Conservation (phyloP, 371 early-diverging fungal genomes). For the Saksenaea vasiformis region DNA sequence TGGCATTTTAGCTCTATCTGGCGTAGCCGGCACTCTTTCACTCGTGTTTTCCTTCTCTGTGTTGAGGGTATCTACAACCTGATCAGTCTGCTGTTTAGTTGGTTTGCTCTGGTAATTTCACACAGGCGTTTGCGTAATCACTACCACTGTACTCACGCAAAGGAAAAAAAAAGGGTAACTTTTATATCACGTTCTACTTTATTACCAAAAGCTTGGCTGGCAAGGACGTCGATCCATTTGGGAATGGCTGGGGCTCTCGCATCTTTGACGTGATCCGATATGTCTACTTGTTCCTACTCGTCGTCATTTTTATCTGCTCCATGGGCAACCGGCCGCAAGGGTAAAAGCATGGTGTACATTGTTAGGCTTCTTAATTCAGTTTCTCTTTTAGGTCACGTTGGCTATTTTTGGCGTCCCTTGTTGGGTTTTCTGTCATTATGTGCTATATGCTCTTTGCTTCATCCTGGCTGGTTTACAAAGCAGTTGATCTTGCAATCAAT, state of each 20-base stretch:
- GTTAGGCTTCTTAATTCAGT: constrained; percentile 32
- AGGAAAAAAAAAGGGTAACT: constrained; percentile 57
- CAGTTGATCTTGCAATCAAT: constrained; percentile 40
- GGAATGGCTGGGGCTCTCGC: constrained; percentile 59
- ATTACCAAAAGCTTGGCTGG: constrained; percentile 63
- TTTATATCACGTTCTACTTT: constrained; percentile 88
- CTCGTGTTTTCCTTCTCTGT: constrained; percentile 65
- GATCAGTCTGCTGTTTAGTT: constrained; percentile 74
- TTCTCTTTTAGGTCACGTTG: constrained; percentile 33
- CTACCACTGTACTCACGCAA: not conserved
- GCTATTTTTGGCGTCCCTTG: constrained; percentile 40
- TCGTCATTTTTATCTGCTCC: constrained; percentile 80
- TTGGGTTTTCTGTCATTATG: constrained; percentile 47
- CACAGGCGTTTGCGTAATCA: too few species aligned
- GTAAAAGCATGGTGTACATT: constrained; percentile 55
- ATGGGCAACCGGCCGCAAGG: constrained; percentile 95
- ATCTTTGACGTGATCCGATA: constrained; percentile 67
- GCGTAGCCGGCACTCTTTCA: constrained; percentile 69
- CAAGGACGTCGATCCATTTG: constrained; percentile 67
- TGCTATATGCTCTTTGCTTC: constrained; percentile 45
- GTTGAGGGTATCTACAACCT: constrained; percentile 76
- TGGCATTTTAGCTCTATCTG: constrained; percentile 80
- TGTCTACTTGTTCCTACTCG: constrained; percentile 75
- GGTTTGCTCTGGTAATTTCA: constrained; percentile 77
- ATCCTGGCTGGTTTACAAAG: constrained; percentile 51